These are phyloP conservation scores for Fusarium torulosum DNA, from an alignment of 2,329 filamentous ascomycete species.

Conservation along the genomic window DNA sequence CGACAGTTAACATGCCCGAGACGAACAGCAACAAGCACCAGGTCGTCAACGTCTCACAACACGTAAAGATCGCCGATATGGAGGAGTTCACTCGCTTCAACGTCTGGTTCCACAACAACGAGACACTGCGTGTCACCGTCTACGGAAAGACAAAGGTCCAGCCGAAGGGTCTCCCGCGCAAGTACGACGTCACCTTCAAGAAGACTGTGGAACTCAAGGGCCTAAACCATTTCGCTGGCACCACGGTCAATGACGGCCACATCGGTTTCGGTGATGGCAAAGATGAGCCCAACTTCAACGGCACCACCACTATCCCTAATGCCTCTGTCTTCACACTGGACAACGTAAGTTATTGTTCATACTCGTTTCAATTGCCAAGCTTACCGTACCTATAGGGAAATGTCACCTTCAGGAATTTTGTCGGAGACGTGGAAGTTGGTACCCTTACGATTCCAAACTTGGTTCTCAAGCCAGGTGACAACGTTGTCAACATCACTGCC, in stretches of 20 bases:
- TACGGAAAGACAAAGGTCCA: conserved; percentile 65
- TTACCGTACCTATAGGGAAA: conserved; percentile 64
- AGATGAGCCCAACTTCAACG: conserved; percentile 71
- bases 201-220: conserved; percentile 66
- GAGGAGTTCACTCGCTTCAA: conserved; percentile 68
- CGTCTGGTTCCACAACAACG: conserved; percentile 64
- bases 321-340: conserved; percentile 72
- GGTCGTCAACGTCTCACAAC: conserved; percentile 65
- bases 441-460: conserved; percentile 69
- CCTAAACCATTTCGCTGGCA: conserved; percentile 68
- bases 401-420: conserved; percentile 69
- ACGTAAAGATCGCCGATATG: conserved; percentile 60
- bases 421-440: conserved; percentile 66
- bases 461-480: conserved; percentile 68
- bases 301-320: conserved; percentile 72
- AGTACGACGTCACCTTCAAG: conserved; percentile 66
- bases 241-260: conserved; percentile 63
- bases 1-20: conserved; percentile 64
- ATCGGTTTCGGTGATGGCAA: conserved; percentile 57
- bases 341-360: conserved; percentile 61
- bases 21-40: conserved; percentile 63
- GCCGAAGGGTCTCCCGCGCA: conserved; percentile 62
- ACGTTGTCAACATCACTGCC: conserved; percentile 67
- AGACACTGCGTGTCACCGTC: conserved; percentile 64
- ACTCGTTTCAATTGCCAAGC: background rate